Evolutionary conservation across 352 stramenopile genomes (phyloP), one percentile per base, ranked within the genome.

Genomic region (Pythium periplocum): DNA sequence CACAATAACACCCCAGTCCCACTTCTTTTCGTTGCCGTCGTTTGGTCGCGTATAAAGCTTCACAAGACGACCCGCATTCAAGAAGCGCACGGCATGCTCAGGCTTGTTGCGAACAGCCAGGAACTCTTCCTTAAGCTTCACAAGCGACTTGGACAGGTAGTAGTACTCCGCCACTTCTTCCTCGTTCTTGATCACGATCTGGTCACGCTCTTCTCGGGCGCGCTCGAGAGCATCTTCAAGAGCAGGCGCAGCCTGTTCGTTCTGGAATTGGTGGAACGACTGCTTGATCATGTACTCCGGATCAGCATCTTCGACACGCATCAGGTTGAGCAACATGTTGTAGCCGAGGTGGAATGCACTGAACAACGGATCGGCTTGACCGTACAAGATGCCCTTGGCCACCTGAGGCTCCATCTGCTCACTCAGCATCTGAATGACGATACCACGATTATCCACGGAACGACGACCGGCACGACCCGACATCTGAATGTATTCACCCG

Each of bases 251-350:
- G 78, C 68, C 57, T 92, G 79, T 51, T 96, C 78, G 59, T 90
- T 93, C 59, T 96, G 89, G 59, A 96, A 96, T 58, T 97, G 90
- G 57, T 99, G 93, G 65, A 99, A 99, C 2, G 95, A 99, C 51
- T 96, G 93, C 56, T 95, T 93, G 50, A 99, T 94, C 62, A 99
- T 91, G 66, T 98, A 99, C 71, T 99, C 96, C 4, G 97, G 95
- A 61, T 98, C 96, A 12, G 78, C 80, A 53, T 95, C 86, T 78
- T 99, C 97, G 10, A 99, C 96, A 47, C 98, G 87, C 78, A 99
- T 87, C 76, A 99, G 84, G 68, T 99, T 99, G 12, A 99, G 71
- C 45, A 99, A 74, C 97, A 99, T 99, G 76, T 99, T 99, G 83
- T 99, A 99, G 30, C 90, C 96, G 50, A 99, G 94, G 67, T 98